phyloP scores from a whole-genome alignment of 345 rosid genomes.

The Eucalyptus tenuipes region DNA sequence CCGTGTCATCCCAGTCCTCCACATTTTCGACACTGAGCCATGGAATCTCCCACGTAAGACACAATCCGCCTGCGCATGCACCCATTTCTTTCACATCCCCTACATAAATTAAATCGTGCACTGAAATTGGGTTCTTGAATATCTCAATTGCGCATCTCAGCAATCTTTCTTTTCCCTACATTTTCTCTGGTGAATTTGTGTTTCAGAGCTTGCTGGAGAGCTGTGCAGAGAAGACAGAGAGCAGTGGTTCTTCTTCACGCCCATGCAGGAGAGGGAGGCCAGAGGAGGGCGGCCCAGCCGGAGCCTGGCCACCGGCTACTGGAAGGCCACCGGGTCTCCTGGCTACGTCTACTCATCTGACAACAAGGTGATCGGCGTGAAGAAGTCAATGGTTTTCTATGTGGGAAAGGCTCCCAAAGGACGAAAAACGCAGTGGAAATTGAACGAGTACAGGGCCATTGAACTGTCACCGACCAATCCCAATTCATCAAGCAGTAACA shows the following conservation, averaged over 20 bases:
- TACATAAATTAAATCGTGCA: not conserved
- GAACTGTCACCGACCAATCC: not conserved
- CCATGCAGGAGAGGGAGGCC: conserved; percentile 73
- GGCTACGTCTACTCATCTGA: conserved; percentile 56
- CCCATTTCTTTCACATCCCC: not conserved
- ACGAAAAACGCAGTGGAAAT: conserved; percentile 10
- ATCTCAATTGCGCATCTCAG: not conserved
- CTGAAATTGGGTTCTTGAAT: not conserved
- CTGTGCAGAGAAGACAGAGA: conserved; percentile 47
- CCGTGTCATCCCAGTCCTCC: conserved; percentile 44
- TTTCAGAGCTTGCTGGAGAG: conserved; percentile 55
- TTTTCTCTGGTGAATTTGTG: not conserved
- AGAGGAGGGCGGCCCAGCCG: conserved; percentile 70
- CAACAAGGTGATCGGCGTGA: conserved; percentile 54
- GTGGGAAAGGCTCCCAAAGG: conserved; percentile 66
- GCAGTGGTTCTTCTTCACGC: conserved; percentile 90
- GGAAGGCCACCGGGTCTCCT: conserved; percentile 93
- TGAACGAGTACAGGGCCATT: not conserved
- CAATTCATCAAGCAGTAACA: not conserved
- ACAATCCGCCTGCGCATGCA: not conserved
- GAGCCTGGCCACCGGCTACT: conserved; percentile 68
- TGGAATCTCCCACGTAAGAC: conserved; percentile 57
- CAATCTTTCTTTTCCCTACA: not conserved
- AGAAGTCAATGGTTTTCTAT: conserved; percentile 87
- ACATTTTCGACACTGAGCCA: conserved; percentile 55